Evolutionary conservation across 2,329 filamentous ascomycete genomes (phyloP), one percentile per base, ranked within the genome.

Genomic region (Hortaea werneckii): DNA sequence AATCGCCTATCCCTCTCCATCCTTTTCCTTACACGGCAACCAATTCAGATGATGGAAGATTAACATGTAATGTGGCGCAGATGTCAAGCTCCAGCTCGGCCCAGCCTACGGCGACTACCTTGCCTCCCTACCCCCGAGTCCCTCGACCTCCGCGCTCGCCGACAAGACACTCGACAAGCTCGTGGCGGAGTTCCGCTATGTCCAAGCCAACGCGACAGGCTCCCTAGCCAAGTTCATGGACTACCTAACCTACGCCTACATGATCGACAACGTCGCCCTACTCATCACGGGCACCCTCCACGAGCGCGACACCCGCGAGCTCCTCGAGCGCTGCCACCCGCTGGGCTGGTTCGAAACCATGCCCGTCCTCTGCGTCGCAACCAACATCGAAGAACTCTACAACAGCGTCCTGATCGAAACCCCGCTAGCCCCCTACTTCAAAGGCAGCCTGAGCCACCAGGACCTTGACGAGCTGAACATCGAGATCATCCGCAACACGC

Each of bases 321-420:
- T 98, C 52, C 73, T 98, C 44, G 92, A 96, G 63, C 78, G 92
- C 67, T 98, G 94, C 68, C 94, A 98, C 60, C 92, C 92, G 5
- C 78, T 98, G 6, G 92, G 92, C 57, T 96, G 89, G 88, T 98
- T 98, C 66, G 92, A 98, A 74, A 95, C 92, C 6, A 88, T 98
- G 83, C 94, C 92, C 0, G 92, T 95, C 3, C 83, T 98, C 44
- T 96, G 90, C 64, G 90, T 96, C 39, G 92, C 92, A 29, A 95
- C 90, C 42, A 98, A 96, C 67, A 95, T 96, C 54, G 92, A 98
- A 70, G 92, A 98, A 65, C 77, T 98, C 34, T 98, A 98, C 76
- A 98, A 96, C 74, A 94, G 86, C 40, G 92, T 98, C 12, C 73
- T 98, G 55, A 89, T 98, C 56, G 92, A 98, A 72, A 98, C 92